Base-by-base conservation (phyloP, 2,329 filamentous ascomycete genomes). In the Colletotrichum kahawae region DNA sequence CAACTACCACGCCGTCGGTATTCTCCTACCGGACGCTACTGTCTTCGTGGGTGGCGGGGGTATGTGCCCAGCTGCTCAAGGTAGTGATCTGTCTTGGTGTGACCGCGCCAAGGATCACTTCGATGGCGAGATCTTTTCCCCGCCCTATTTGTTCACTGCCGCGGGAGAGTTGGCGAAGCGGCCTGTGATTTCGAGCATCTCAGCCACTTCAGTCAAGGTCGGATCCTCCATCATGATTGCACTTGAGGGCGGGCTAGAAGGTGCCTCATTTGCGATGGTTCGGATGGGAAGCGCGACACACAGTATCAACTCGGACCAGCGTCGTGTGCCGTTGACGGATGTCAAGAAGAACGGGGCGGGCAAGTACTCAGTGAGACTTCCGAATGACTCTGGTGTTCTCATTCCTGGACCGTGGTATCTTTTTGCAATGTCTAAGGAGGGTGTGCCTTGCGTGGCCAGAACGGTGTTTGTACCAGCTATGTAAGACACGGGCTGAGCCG, bases 401-500 rank as follows among this genome's bases (percentile, higher is more conserved):
- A 48, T 59, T 2, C 21, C 54, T 16, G 54, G 54, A 0, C 13
- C 54, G 13, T 59, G 13, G 56, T 31, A 59, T 59, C 8, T 31
- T 0, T 29, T 29, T 10, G 56, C 56, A 1, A 0, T 31, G 0
- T 48, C 43, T 7, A 48, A 21, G 5, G 43, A 48, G 0, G 43
- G 43, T 0, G 24, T 59, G 5, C 56, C 13, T 0, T 29, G 56
- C 5, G 21, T 59, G 5, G 24, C 56, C 1, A 59, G 56, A 59
- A 59, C 56, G 0, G 4, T 31, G 2, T 59, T 18, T 13, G 12
- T 59, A 10, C 29, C 27, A 0, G 54, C 27, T 31, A 29, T 1
- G 29, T 4, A 29, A 18, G 14, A 16, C 8, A 2, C 36, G 36
- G 4, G 4, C 36, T 38, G 3, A 38, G 14, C 33, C 5, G 33